phyloP scores from a whole-genome alignment of 1,284 basidiomycete genomes.

The Ustilago trichophora region DNA sequence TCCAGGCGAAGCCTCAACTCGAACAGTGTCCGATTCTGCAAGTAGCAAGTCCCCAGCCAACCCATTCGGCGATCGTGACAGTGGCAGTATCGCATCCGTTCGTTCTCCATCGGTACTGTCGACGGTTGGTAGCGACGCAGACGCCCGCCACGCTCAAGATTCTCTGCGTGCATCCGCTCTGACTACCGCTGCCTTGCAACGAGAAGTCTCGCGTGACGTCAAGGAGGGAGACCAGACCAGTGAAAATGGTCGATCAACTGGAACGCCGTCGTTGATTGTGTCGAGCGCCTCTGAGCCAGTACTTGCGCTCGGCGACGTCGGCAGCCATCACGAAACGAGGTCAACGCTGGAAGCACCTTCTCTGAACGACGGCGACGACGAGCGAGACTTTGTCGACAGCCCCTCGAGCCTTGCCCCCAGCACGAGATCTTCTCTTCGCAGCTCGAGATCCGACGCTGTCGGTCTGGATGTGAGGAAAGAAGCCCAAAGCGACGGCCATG shows the following conservation, averaged over 20 bases:
- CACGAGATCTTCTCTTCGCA: slow-evolving; percentile 21
- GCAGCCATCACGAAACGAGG: neutral
- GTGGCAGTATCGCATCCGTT: neutral
- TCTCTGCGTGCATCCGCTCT: neutral
- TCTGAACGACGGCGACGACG: slow-evolving; percentile 3
- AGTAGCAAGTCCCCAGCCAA: neutral
- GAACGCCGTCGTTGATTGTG: slow-evolving; percentile 23
- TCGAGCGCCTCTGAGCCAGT: slow-evolving; percentile 35
- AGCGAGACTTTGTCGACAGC: slow-evolving; percentile 28
- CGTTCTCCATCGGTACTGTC: neutral
- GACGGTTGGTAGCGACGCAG: neutral
- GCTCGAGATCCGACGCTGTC: slow-evolving; percentile 19
- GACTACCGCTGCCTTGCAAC: neutral
- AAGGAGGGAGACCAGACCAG: neutral
- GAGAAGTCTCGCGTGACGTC: slow-evolving; percentile 1
- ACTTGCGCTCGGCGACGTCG: slow-evolving; percentile 3
- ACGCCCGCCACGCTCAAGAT: neutral
- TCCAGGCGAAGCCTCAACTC: slow-evolving; percentile 2
- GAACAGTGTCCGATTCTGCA: slow-evolving; percentile 21
- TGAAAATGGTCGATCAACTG: too few species aligned
- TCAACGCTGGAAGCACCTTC: slow-evolving; percentile 5
- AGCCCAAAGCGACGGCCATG: neutral
- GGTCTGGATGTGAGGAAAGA: neutral
- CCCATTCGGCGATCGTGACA: too few species aligned
- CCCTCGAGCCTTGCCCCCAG: slow-evolving; percentile 33